A percentile compares a stretch with the other conserved stretches of the same genome.
These are phyloP conservation scores for Cucurbita moschata DNA, from an alignment of 306 rosid genomes.

Conservation along the genomic window DNA sequence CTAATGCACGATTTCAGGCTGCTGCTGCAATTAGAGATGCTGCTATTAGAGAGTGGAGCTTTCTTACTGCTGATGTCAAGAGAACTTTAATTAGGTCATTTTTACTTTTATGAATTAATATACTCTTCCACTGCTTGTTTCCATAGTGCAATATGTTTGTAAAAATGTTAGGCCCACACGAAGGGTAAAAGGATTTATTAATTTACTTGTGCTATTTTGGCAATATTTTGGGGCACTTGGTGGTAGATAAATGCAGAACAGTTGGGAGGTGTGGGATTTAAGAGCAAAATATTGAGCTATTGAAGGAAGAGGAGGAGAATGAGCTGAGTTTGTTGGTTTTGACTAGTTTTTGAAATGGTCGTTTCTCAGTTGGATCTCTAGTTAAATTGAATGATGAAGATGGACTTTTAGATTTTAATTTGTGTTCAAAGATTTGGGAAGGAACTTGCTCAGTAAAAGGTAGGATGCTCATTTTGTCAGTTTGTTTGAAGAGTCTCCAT, in stretches of 20 bases:
- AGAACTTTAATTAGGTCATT: slow-evolving; percentile 66
- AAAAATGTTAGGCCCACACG: not conserved
- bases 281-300: not conserved
- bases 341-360: not conserved
- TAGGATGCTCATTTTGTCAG: not conserved
- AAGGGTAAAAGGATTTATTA: not conserved
- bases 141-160: not conserved
- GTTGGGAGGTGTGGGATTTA: not conserved
- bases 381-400: not conserved
- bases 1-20: slow-evolving; percentile 87
- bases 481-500: not conserved
- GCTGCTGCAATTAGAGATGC: slow-evolving; percentile 86
- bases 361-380: not conserved
- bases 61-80: slow-evolving; percentile 53
- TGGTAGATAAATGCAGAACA: not conserved
- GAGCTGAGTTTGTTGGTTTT: not conserved
- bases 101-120: not conserved
- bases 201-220: not conserved
- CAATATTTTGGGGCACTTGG: not conserved
- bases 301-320: not conserved
- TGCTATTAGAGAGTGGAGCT: slow-evolving; percentile 90
- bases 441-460: not conserved
- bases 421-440: not conserved
- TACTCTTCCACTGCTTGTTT: not conserved
- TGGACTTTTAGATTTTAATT: not conserved